Base-by-base conservation (phyloP, 1,284 basidiomycete genomes). In the Heterobasidion occidentale region DNA sequence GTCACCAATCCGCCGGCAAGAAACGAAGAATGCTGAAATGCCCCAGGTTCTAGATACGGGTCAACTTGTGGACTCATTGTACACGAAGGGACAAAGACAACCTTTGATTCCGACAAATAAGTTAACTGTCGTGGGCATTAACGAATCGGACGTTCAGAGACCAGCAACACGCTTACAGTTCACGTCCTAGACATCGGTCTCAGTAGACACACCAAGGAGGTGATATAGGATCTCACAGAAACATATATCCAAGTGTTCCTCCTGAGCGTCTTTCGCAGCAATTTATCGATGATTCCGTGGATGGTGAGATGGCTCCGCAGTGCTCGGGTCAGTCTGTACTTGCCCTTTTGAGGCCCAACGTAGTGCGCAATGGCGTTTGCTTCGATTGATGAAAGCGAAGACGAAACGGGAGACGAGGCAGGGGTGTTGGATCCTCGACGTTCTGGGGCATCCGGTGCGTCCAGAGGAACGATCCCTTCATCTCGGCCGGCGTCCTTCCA, bases 221-320 rank as follows among this genome's bases (percentile, higher is more conserved):
- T 27, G 27, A 27, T 6, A 27, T 27, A 27, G 4, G 27, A 27
- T 27, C 27, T 27, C 27, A 27, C 83, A 51, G 80, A 75, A 20
- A 84, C 80, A 66, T 86, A 87, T 36, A 88, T 85, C 84, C 83
- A 88, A 7, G 83, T 86, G 65, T 87, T 83, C 54, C 77, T 74
- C 60, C 72, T 74, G 34, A 83, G 71, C 0, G 84, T 86, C 69
- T 83, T 86, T 52, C 83, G 68, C 53, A 89, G 68, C 48, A 88
- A 60, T 46, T 77, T 72, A 58, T 87, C 79, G 60, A 77, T 72
- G 38, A 83, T 68, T 3, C 82, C 83, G n/a, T 71, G 69, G 7
- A 77, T 64, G 5, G 81, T 84, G 56, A 85, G 75, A 55, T 75
- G 71, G 45, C 74, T 70, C 59, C 73, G 70, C 34, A 81, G 61